Evolutionary conservation across 495 filamentous ascomycete genomes (phyloP).

Genomic region (Aspergillus homomorphus): DNA sequence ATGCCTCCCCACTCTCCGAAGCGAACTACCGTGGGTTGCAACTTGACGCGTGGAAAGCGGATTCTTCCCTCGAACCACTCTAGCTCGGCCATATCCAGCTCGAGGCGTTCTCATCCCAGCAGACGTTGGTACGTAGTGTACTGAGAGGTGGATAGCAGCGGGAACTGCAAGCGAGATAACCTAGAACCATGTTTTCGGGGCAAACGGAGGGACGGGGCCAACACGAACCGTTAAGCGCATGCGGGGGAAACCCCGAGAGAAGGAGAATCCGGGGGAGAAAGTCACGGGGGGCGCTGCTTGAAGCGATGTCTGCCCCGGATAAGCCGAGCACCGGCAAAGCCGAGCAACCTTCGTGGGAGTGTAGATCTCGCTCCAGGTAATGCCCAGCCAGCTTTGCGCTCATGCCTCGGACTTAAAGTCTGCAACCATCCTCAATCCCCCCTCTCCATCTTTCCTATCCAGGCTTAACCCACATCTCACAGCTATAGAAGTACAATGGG

Average conservation of each 20-base stretch:
- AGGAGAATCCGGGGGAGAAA: neutral
- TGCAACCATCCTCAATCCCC: neutral
- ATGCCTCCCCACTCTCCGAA: too few species aligned
- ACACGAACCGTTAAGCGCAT: too few species aligned
- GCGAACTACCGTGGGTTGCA: too few species aligned
- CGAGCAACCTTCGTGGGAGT: too few species aligned
- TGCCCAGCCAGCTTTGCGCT: neutral
- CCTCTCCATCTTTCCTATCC: neutral
- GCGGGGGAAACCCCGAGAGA: neutral
- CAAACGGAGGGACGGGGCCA: neutral
- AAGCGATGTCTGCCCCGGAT: neutral
- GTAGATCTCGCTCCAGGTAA: too few species aligned
- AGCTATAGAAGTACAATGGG: neutral
- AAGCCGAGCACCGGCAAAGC: neutral
- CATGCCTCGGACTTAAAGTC: neutral
- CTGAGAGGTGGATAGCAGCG: neutral
- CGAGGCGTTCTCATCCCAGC: too few species aligned
- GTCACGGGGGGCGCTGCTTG: too few species aligned
- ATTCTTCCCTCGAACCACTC: neutral
- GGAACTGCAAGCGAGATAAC: neutral
- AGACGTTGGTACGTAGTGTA: too few species aligned
- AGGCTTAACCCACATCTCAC: neutral
- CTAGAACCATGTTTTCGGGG: neutral
- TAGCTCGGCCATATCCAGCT: neutral
- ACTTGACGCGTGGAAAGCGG: too few species aligned